These are phyloP conservation scores for Magnaporthiopsis poae DNA, from an alignment of 2,329 filamentous ascomycete genomes.

Conservation along the genomic window DNA sequence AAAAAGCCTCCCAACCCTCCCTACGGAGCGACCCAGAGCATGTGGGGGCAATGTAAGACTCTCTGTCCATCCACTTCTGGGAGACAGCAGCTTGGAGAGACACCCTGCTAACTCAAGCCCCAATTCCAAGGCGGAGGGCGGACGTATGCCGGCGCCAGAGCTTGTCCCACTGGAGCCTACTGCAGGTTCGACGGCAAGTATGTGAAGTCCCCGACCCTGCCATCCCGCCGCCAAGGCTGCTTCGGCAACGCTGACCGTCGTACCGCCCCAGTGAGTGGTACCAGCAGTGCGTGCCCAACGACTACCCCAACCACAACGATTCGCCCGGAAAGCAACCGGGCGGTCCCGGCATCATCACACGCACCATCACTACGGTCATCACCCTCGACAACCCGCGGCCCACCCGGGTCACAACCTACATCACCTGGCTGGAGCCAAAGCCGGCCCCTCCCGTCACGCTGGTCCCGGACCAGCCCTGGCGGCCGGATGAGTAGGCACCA, in stretches of 20 bases:
- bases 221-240: background rate
- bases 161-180: constrained; percentile 15
- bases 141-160: constrained; percentile 11
- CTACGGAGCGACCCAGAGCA: background rate
- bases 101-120: background rate
- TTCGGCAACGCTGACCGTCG: background rate
- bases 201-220: background rate
- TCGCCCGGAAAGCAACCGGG: background rate
- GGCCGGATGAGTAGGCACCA: background rate
- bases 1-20: background rate
- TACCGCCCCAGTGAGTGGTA: constrained; percentile 15
- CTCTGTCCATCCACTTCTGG: background rate
- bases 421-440: constrained; percentile 15
- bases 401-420: constrained; percentile 16
- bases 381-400: constrained; percentile 15
- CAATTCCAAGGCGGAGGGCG: constrained; percentile 15
- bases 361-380: constrained; percentile 16
- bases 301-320: background rate
- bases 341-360: constrained; percentile 9
- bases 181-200: constrained; percentile 17
- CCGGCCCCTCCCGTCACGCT: constrained; percentile 12
- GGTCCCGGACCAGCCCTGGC: constrained; percentile 16
- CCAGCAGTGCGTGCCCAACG: constrained; percentile 16
- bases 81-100: background rate
- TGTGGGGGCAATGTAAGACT: background rate